Evolutionary conservation across 2,329 filamentous ascomycete species (phyloP).

Genomic region (Fusarium sacchari): DNA sequence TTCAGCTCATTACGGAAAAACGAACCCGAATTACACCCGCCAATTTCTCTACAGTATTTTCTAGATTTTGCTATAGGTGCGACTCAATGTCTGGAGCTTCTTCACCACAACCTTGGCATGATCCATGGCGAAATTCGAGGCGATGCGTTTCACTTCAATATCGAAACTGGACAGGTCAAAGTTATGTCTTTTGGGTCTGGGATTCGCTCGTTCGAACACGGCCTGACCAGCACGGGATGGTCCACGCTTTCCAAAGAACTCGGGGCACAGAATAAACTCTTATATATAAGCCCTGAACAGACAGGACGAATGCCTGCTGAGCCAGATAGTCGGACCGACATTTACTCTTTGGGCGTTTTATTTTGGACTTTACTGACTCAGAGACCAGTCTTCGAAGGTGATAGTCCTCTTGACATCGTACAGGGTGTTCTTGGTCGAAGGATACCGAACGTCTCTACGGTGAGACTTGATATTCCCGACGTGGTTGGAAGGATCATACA

Average conservation of each 20-base stretch:
- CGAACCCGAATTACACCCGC: constrained; percentile 61
- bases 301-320: constrained; percentile 93
- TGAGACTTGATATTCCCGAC: constrained; percentile 85
- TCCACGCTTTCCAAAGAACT: constrained; percentile 82
- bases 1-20: constrained; percentile 58
- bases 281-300: constrained; percentile 94
- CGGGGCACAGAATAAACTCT: constrained; percentile 87
- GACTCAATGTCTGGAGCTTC: constrained; percentile 83
- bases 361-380: constrained; percentile 90
- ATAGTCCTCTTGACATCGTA: constrained; percentile 87
- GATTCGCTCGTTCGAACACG: constrained; percentile 88
- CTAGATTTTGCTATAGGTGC: constrained; percentile 93
- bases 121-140: constrained; percentile 91
- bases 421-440: constrained; percentile 86
- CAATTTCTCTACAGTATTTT: constrained; percentile 79
- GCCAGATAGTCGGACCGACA: constrained; percentile 90
- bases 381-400: constrained; percentile 80
- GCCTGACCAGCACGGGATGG: constrained; percentile 87
- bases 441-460: constrained; percentile 78
- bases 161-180: constrained; percentile 76
- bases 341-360: constrained; percentile 89
- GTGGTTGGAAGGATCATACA: constrained; percentile 84
- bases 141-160: constrained; percentile 89
- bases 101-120: constrained; percentile 88
- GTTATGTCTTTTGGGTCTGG: constrained; percentile 89